Evolutionary conservation across 371 early-diverging fungal species (phyloP).

Genomic region (Mucor sp.): DNA sequence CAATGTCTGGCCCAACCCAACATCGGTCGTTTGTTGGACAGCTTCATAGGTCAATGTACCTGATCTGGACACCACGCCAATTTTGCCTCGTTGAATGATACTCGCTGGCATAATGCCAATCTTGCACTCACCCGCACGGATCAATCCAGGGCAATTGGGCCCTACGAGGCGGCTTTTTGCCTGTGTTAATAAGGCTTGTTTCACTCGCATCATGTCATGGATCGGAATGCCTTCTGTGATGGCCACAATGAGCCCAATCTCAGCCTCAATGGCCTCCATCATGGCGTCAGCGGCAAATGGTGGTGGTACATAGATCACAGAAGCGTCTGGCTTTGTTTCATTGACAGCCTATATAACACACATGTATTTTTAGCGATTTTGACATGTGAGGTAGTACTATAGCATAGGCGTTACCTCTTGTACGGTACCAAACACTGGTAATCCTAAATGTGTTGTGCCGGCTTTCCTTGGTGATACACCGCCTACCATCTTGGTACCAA

Average conservation of each 20-base stretch:
- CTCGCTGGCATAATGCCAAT: background rate
- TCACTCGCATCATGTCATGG: background rate
- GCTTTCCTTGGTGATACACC: background rate
- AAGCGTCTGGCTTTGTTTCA: background rate
- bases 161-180: background rate
- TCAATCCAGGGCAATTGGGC: background rate
- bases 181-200: background rate
- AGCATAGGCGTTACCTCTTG: background rate
- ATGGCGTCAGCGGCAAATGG: background rate
- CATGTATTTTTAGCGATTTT: background rate
- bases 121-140: background rate
- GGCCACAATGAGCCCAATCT: background rate
- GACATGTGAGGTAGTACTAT: background rate
- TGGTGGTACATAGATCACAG: background rate
- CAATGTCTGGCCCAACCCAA: background rate
- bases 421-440: background rate
- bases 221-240: background rate
- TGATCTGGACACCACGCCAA: background rate
- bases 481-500: background rate
- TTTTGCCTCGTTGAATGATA: background rate
- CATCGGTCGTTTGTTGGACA: background rate
- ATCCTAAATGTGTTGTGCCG: background rate
- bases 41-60: background rate
- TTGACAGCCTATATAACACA: background rate
- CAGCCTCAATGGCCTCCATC: background rate